phyloP scores from a whole-genome alignment of 257 asterid species.

The Cynanchum wilfordii region DNA sequence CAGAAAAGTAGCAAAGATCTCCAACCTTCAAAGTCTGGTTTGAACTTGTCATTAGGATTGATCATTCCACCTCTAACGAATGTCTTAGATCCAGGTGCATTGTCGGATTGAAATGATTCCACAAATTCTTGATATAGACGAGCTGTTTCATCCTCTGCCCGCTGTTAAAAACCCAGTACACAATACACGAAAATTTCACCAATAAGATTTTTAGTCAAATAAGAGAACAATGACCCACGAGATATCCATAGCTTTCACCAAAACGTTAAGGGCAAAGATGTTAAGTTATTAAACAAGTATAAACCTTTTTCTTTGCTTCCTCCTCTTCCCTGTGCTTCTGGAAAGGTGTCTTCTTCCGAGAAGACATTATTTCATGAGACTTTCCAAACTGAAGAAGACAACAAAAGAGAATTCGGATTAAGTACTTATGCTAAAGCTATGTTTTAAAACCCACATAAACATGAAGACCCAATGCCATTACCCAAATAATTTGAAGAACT shows the following conservation, averaged over 20 bases:
- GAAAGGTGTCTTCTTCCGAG: slow-evolving; percentile 86
- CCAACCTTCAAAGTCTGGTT: slow-evolving; percentile 60
- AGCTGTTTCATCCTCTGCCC: slow-evolving; percentile 91
- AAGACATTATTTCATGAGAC: slow-evolving; percentile 51
- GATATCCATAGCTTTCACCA: background rate
- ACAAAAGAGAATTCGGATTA: background rate
- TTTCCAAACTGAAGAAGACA: slow-evolving; percentile 19
- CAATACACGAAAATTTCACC: slow-evolving; percentile 4
- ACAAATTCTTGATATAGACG: slow-evolving; percentile 73
- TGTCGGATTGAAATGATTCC: slow-evolving; percentile 73
- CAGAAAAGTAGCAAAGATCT: slow-evolving; percentile 7
- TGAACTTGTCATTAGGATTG: slow-evolving; percentile 68
- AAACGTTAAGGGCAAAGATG: background rate
- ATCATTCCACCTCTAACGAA: slow-evolving; percentile 85
- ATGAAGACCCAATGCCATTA: background rate
- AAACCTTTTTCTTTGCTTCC: slow-evolving; percentile 81
- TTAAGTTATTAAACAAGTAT: background rate
- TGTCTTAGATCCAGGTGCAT: slow-evolving; percentile 75
- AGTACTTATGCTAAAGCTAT: background rate
- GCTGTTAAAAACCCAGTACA: slow-evolving; percentile 29
- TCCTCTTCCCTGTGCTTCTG: slow-evolving; percentile 97
- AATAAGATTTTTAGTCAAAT: background rate
- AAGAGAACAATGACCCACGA: background rate
- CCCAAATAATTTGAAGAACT: background rate
- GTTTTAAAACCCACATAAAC: background rate